Percentiles rank a stretch among this genome's conserved stretches.
phyloP scores from a whole-genome alignment of 2,329 filamentous ascomycete genomes.

The Hortaea werneckii region DNA sequence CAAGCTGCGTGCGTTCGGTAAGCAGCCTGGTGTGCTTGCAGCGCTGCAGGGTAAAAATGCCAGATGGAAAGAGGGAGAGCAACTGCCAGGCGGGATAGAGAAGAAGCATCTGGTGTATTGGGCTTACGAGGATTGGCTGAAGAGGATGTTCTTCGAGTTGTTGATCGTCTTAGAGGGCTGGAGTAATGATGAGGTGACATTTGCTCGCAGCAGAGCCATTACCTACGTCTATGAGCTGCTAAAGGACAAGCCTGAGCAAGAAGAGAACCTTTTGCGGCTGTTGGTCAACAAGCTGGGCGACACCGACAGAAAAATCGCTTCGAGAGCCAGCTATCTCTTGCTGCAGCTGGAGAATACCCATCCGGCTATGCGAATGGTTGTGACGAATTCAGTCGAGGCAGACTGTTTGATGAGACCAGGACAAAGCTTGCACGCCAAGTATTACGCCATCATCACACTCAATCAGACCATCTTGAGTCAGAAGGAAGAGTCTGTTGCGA shows the following conservation, averaged over 20 bases:
- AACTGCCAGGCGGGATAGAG: constrained; percentile 63
- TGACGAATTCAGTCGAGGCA: constrained; percentile 75
- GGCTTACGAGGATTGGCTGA: constrained; percentile 93
- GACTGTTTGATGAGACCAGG: constrained; percentile 80
- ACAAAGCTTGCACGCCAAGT: constrained; percentile 80
- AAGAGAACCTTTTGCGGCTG: constrained; percentile 81
- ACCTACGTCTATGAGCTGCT: constrained; percentile 87
- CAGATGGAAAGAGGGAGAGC: constrained; percentile 59
- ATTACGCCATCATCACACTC: constrained; percentile 91
- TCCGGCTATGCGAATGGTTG: constrained; percentile 84
- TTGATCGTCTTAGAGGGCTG: constrained; percentile 84
- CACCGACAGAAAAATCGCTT: constrained; percentile 89
- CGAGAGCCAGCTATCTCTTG: constrained; percentile 84
- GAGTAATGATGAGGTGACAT: constrained; percentile 93
- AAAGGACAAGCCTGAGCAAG: constrained; percentile 94
- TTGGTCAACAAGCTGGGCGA: constrained; percentile 96
- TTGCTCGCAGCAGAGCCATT: constrained; percentile 75
- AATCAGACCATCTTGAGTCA: constrained; percentile 90
- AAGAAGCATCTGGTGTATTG: constrained; percentile 73
- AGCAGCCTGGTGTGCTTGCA: constrained; percentile 66
- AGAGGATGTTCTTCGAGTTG: constrained; percentile 85
- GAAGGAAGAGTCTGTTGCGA: constrained; percentile 72
- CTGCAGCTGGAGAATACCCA: constrained; percentile 82
- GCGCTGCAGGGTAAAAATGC: constrained; percentile 54
- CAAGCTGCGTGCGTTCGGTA: constrained; percentile 67